Base-by-base conservation (phyloP, 495 filamentous ascomycete genomes). In the Lasiosphaeria hispida region DNA sequence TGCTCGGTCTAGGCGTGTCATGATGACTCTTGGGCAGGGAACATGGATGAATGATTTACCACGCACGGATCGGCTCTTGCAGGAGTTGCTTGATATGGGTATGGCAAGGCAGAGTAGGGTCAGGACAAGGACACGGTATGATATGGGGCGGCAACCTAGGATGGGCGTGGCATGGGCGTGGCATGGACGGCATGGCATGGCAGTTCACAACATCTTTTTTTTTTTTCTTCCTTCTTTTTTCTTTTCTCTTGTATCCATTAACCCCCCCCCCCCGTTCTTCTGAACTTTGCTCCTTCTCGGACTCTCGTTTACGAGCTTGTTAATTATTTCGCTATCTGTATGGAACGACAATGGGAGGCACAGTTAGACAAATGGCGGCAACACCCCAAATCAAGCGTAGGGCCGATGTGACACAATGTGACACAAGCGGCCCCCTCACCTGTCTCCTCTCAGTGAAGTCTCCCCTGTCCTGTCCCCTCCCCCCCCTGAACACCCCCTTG, bases 21-120 rank as follows among this genome's bases (percentile, higher is more conserved):
- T 30, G 23, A 30, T 30, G 23, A 30, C 33, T 34, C 47, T 34
- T 49, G 19, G 18, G 15, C n/a, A 33, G 47, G 23, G 47, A 13
- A n/a, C 47, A 49, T 49, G 33, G 33, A 33, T 49, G 23, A 30
- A 30, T 30, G 23, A 30, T 30, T 30, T 30, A 30, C 23, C 5
- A 5, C 23, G 10, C 36, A 40, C 39, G 49, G 38, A 52, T 30
- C 49, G 49, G 49, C 49, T 52, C 49, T 23, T 52, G 49, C 49
- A 40, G 49, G 13, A 7, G 35, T n/a, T 39, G n/a, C 10, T 13
- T 7, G 15, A 34, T 13, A 37, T 23, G 35, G 35, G 5, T 15
- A 36, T 17, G 7, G 30, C 5, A 35, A 49, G 47, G 10, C 10
- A 33, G 30, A 17, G 13, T 10, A 10, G 9, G 43, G 43, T 13